Conservation (phyloP, 1,284 basidiomycete genomes). For the Grifola frondosa region DNA sequence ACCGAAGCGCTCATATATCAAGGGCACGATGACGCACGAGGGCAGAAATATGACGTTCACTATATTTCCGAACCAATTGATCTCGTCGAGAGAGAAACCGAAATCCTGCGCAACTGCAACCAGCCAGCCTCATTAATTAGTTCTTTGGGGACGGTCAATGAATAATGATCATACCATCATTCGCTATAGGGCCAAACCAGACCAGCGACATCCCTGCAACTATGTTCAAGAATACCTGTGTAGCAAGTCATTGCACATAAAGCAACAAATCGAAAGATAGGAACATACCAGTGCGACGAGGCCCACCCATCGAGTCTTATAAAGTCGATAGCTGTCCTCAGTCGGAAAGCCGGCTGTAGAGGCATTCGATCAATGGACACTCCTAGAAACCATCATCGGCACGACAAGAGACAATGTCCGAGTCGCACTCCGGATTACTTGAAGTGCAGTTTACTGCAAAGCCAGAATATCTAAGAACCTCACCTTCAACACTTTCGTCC, state of each 20-base stretch:
- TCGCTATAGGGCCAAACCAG: conserved; percentile 78
- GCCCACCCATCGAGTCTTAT: conserved; percentile 66
- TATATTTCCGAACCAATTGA: conserved; percentile 78
- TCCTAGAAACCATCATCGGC: too few relatives aligned
- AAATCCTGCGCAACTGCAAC: conserved; percentile 60
- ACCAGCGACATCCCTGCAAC: conserved; percentile 64
- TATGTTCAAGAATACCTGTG: conserved; percentile 59
- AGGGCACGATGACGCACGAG: conserved; percentile 54
- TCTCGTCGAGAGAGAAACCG: conserved; percentile 58
- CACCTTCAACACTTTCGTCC: too few relatives aligned
- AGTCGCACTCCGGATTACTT: too few relatives aligned
- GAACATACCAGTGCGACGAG: conserved; percentile 56
- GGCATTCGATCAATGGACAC: too few relatives aligned
- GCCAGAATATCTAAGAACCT: too few relatives aligned
- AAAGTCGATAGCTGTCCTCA: conserved; percentile 71
- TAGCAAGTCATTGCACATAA: not conserved
- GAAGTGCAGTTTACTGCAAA: too few relatives aligned
- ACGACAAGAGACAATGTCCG: too few relatives aligned
- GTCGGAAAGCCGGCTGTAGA: too few relatives aligned
- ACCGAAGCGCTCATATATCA: conserved; percentile 56
- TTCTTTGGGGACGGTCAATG: not conserved
- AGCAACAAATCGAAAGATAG: not conserved
- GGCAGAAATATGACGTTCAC: conserved; percentile 62
- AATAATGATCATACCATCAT: conserved; percentile 44
- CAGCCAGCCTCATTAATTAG: conserved; percentile 38